Evolutionary conservation across 805 yeast genomes (phyloP).

Genomic region (Yamadazyma endophytica): DNA sequence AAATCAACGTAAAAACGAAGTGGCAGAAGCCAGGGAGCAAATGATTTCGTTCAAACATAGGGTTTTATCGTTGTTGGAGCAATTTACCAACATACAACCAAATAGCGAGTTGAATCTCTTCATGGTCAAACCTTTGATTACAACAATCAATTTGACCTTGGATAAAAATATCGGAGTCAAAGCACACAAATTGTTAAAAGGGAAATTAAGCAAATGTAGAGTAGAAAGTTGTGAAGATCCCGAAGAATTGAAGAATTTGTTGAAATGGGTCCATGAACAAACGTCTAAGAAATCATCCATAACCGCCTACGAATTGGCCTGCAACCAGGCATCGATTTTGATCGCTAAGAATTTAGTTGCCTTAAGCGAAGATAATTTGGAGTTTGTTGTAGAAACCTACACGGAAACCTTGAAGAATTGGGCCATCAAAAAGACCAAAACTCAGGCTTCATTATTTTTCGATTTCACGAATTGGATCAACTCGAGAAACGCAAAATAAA

Average conservation of each 20-base stretch:
- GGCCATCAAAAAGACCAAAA: constrained; percentile 48
- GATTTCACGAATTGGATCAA: constrained; percentile 80
- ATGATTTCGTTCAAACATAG: constrained; percentile 76
- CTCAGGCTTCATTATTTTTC: constrained; percentile 56
- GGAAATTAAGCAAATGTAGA: constrained; percentile 51
- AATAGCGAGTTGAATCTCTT: constrained; percentile 36
- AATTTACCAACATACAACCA: constrained; percentile 48
- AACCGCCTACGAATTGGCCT: constrained; percentile 50
- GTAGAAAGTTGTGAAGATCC: constrained; percentile 9
- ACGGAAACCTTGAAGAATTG: constrained; percentile 53
- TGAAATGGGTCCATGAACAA: constrained; percentile 42
- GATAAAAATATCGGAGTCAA: constrained; percentile 70
- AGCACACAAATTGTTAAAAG: constrained; percentile 67
- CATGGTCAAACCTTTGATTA: constrained; percentile 53
- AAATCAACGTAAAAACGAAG: constrained; percentile 66
- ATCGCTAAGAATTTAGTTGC: constrained; percentile 51
- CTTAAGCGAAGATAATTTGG: constrained; percentile 32
- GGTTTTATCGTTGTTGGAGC: constrained; percentile 71
- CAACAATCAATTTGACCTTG: constrained; percentile 60
- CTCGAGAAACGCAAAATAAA: too few relatives aligned
- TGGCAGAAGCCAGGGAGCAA: constrained; percentile 72
- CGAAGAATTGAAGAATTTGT: constrained; percentile 18
- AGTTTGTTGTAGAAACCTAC: constrained; percentile 53
- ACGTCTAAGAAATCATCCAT: too few relatives aligned
- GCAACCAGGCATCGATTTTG: constrained; percentile 63